Conservation (phyloP, 2,329 filamentous ascomycete species). For the Seiridium unicorne region DNA sequence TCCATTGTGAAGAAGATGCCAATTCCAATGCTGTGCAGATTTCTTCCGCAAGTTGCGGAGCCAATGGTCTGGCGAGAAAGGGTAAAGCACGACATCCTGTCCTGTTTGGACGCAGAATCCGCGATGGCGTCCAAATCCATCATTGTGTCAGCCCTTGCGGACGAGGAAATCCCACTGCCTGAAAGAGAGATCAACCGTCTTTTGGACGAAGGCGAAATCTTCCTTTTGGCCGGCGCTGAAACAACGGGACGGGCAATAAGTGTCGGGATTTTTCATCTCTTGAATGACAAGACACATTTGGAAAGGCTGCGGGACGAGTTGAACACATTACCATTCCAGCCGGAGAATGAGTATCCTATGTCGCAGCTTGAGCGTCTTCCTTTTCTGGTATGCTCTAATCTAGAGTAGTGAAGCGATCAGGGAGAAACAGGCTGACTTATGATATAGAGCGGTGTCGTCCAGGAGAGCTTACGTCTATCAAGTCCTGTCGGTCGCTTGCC, state of each 20-base stretch:
- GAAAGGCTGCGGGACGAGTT: background rate
- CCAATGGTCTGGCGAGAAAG: background rate
- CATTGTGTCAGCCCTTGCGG: background rate
- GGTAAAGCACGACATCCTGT: background rate
- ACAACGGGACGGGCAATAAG: background rate
- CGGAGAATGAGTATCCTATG: background rate
- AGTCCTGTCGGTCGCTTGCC: background rate
- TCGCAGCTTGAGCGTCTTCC: background rate
- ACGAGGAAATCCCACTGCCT: background rate
- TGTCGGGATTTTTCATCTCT: background rate
- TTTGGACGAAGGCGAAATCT: background rate
- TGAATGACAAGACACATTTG: background rate
- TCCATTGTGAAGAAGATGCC: background rate
- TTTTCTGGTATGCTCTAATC: background rate
- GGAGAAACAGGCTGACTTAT: background rate
- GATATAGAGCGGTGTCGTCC: background rate
- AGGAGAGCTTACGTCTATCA: background rate
- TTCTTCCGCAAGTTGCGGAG: background rate
- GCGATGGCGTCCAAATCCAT: background rate
- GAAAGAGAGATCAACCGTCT: background rate
- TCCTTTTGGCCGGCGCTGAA: constrained; percentile 1
- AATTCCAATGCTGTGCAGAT: background rate
- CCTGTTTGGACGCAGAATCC: background rate
- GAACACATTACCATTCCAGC: background rate
- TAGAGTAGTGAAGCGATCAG: background rate